Evolutionary conservation across 2,329 filamentous ascomycete species (phyloP).

Genomic region (Trichophyton schoenleinii): DNA sequence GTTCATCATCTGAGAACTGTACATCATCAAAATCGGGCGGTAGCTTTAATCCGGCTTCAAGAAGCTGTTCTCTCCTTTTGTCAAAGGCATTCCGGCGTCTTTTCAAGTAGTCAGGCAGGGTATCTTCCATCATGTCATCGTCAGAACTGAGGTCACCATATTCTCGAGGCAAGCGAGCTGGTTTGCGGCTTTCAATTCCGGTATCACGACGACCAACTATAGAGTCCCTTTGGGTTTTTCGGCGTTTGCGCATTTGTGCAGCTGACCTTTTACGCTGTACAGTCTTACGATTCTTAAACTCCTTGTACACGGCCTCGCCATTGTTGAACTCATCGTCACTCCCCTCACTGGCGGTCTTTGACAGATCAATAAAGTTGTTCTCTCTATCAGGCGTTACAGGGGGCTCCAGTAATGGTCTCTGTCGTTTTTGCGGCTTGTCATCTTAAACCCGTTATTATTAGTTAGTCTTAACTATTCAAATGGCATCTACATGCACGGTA

Average conservation of each 20-base stretch:
- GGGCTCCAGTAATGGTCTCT: background rate
- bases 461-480: background rate
- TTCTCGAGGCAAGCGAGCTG: conserved; percentile 26
- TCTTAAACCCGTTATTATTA: background rate
- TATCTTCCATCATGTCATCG: conserved; percentile 44
- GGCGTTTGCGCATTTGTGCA: conserved; percentile 37
- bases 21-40: conserved; percentile 68
- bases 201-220: conserved; percentile 25
- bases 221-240: conserved; percentile 33
- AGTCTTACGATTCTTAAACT: conserved; percentile 50
- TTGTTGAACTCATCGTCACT: conserved; percentile 25
- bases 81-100: conserved; percentile 60
- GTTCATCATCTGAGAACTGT: conserved; percentile 60
- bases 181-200: conserved; percentile 18
- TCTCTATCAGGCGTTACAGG: background rate
- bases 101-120: conserved; percentile 60
- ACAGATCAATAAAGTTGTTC: conserved; percentile 10
- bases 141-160: conserved; percentile 40
- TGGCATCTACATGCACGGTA: background rate
- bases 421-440: background rate
- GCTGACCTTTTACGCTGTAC: conserved; percentile 41
- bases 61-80: conserved; percentile 43
- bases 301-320: conserved; percentile 42
- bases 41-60: conserved; percentile 57
- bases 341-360: conserved; percentile 20